Evolutionary conservation across 306 rosid species (phyloP), one percentile per base, ranked within the genome.

Genomic region (Pachyrhizus erosus): DNA sequence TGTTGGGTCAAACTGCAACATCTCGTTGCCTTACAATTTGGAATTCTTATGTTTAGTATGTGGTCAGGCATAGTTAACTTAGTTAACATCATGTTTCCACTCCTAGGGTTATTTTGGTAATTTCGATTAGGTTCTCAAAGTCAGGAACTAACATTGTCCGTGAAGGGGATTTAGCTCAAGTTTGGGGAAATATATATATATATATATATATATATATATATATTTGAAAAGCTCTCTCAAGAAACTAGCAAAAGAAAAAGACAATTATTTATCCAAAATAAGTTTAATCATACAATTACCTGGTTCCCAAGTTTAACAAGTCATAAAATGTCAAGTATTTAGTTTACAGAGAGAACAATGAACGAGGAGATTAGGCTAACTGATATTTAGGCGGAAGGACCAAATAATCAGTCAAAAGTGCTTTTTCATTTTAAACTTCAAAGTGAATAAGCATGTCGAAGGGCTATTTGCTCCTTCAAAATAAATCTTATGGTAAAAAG

Each of bases 321-420:
- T 65, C 43, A 39, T 15, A 66, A 65, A 11, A 65, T 31, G 33
- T 23, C 55, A 66, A 34, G 40, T 39, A 79, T 51, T 54, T 49
- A 79, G 66, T 11, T 79, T 69, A 5, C 39, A 34, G 6, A 45
- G 52, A 58, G 33, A 58, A 58, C 3, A 58, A 24, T 24, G 66
- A 57, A 55, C 21, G 64, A 20, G 29, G 21, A 55, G 43, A 70
- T 79, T 43, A 26, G 60, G 60, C 23, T 40, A 58, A 40, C 12
- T n/a, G 51, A 54, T 52, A 43, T 31, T 26, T 43, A 61, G 33
- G 57, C 34, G 57, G 43, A 73, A 61, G 57, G 29, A 33, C 54
- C 65, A 57, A 57, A 80, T 58, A 61, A 73, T 55, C 67, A 33
- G 42, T 29, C 73, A 71, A 80, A 80, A 52, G 62, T 81, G 75